Percentiles rank a stretch among this genome's conserved stretches.
These are phyloP conservation scores for Phytophthora cryptogea DNA, from an alignment of 352 stramenopile species.

Conservation along the genomic window DNA sequence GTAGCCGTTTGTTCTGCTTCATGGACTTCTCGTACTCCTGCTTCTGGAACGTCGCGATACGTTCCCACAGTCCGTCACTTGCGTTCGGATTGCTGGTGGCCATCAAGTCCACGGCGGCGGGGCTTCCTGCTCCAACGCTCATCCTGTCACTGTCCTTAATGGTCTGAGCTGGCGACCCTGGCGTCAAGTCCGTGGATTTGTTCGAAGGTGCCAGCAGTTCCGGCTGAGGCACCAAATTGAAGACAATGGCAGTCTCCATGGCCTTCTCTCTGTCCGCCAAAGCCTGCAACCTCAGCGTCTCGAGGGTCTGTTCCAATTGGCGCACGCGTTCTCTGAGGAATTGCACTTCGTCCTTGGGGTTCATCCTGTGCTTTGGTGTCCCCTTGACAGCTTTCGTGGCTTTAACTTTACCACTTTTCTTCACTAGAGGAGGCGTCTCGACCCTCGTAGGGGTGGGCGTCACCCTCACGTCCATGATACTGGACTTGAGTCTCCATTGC, in stretches of 20 bases:
- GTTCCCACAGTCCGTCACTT: conserved; percentile 34
- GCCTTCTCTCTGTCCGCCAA: conserved; percentile 27
- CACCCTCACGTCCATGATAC: conserved; percentile 24
- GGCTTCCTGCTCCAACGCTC: conserved; percentile 11
- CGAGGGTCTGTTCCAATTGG: conserved; percentile 31
- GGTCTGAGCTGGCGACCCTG: conserved; percentile 20
- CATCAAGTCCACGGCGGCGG: conserved; percentile 18
- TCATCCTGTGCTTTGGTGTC: conserved; percentile 21
- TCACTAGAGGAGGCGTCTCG: not conserved
- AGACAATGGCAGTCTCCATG: conserved; percentile 30
- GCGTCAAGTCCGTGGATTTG: conserved; percentile 9
- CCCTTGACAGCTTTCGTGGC: not conserved
- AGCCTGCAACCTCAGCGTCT: conserved; percentile 26
- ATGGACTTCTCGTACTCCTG: conserved; percentile 31
- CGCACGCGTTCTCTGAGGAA: conserved; percentile 21
- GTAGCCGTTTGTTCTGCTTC: conserved; percentile 40
- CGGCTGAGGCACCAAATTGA: conserved; percentile 33
- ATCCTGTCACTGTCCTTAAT: conserved; percentile 9
- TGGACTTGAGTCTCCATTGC: conserved; percentile 27
- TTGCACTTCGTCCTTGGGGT: conserved; percentile 37
- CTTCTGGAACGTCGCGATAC: conserved; percentile 37
- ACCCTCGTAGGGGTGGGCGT: not conserved
- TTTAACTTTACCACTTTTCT: not conserved
- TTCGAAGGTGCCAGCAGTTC: conserved; percentile 14
- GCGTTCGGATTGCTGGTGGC: not conserved